phyloP scores from a whole-genome alignment of 208 protist species.

The Lotmaria passim region DNA sequence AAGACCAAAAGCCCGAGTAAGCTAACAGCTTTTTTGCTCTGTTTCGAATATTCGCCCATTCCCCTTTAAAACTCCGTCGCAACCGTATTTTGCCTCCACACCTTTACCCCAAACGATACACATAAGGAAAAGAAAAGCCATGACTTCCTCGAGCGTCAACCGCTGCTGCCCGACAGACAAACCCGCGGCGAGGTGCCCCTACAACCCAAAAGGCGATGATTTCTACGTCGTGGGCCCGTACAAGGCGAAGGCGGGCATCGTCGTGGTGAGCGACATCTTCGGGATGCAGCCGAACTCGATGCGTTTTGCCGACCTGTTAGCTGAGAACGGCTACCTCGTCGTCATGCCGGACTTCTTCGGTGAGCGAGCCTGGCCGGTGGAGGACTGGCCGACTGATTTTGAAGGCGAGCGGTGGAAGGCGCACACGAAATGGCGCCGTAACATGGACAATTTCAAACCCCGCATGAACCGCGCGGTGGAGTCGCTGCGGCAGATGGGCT shows the following conservation, averaged over 20 bases:
- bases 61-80: background rate
- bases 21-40: background rate
- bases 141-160: slow-evolving; percentile 16
- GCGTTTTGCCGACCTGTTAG: slow-evolving; percentile 50
- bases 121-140: slow-evolving; percentile 2
- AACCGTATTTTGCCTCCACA: background rate
- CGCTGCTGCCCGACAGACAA: slow-evolving; percentile 61
- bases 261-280: slow-evolving; percentile 66
- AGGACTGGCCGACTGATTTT: slow-evolving; percentile 42
- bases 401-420: slow-evolving; percentile 36
- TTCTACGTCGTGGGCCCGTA: slow-evolving; percentile 52
- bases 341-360: slow-evolving; percentile 70
- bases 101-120: background rate
- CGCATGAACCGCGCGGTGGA: slow-evolving; percentile 36
- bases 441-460: slow-evolving; percentile 32
- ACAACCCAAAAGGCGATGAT: slow-evolving; percentile 34
- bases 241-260: slow-evolving; percentile 46
- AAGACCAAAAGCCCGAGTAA: too few relatives aligned
- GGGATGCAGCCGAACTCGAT: slow-evolving; percentile 56
- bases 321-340: slow-evolving; percentile 50
- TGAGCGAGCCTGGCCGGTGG: slow-evolving; percentile 32
- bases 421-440: slow-evolving; percentile 23
- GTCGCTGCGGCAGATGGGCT: slow-evolving; percentile 48
- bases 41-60: too few relatives aligned
- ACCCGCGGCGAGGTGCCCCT: slow-evolving; percentile 16